Evolutionary conservation across 1,284 basidiomycete genomes (phyloP).

Genomic region (Thecaphora frezii): DNA sequence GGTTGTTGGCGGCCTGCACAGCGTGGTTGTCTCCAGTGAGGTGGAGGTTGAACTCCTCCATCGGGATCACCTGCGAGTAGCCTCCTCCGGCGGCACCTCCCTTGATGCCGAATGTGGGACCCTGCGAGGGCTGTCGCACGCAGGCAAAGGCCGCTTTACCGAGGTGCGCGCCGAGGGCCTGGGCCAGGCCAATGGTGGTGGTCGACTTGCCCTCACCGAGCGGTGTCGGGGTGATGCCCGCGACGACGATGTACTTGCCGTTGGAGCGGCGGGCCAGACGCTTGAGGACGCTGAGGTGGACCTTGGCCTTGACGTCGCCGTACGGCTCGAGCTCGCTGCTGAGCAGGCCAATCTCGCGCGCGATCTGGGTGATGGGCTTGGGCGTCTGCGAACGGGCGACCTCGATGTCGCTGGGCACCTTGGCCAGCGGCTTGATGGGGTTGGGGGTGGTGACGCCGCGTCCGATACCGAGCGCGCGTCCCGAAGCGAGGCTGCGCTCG

Average conservation of each 20-base stretch:
- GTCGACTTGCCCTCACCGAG: constrained; percentile 98
- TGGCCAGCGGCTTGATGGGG: constrained; percentile 73
- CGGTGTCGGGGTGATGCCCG: constrained; percentile 96
- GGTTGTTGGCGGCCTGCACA: constrained; percentile 94
- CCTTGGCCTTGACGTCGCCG: constrained; percentile 95
- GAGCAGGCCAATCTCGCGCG: constrained; percentile 83
- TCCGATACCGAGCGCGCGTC: constrained; percentile 66
- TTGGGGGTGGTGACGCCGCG: constrained; percentile 73
- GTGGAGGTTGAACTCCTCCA: constrained; percentile 98
- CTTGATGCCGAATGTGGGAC: constrained; percentile 99
- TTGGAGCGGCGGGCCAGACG: constrained; percentile 82
- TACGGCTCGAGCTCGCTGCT: constrained; percentile 89
- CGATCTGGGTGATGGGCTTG: constrained; percentile 81
- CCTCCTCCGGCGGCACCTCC: constrained; percentile 97
- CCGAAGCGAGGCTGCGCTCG: constrained; percentile 75
- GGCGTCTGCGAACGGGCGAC: constrained; percentile 94
- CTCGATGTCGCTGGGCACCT: constrained; percentile 83
- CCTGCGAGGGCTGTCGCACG: constrained; percentile 98
- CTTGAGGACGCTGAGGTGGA: constrained; percentile 84
- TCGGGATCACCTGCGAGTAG: constrained; percentile 97
- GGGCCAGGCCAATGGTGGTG: constrained; percentile 94
- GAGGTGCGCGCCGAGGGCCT: constrained; percentile 92
- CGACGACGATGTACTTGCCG: constrained; percentile 95
- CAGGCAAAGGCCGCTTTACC: constrained; percentile 92
- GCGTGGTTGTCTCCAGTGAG: constrained; percentile 98